These are phyloP conservation scores for Cercospora sojina DNA, from an alignment of 2,329 filamentous ascomycete species.

Conservation along the genomic window DNA sequence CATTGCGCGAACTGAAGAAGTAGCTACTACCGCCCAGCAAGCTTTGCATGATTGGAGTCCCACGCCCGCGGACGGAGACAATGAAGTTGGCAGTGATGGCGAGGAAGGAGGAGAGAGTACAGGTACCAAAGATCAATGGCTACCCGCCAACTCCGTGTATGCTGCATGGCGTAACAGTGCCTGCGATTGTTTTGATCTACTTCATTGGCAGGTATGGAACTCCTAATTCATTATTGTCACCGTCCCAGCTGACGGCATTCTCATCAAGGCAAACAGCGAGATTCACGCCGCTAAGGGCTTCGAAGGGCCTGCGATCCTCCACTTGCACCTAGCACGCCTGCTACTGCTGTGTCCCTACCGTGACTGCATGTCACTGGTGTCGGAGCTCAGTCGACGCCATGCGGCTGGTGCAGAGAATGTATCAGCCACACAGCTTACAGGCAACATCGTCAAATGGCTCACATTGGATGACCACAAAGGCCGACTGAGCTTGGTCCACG, in stretches of 20 bases:
- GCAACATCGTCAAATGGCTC: constrained; percentile 17
- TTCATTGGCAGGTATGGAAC: constrained; percentile 15
- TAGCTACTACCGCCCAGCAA: constrained; percentile 3
- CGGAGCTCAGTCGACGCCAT: constrained; percentile 7
- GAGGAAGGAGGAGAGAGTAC: neutral
- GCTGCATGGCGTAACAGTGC: constrained; percentile 23
- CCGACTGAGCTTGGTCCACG: constrained; percentile 20
- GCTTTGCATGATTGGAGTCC: constrained; percentile 10
- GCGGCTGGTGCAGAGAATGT: neutral
- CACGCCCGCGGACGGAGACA: neutral
- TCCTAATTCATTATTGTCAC: neutral
- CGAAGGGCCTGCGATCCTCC: constrained; percentile 17
- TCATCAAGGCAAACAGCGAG: constrained; percentile 14
- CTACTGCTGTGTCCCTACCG: constrained; percentile 19
- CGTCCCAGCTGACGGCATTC: neutral
- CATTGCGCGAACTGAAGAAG: constrained; percentile 6
- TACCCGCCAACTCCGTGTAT: constrained; percentile 10
- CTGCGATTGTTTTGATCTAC: constrained; percentile 18
- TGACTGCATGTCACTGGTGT: constrained; percentile 11
- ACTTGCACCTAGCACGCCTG: constrained; percentile 20
- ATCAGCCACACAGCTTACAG: constrained; percentile 14
- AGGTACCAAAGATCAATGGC: constrained; percentile 3
- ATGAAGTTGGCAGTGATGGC: neutral
- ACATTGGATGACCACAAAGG: constrained; percentile 23
- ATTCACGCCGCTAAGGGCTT: constrained; percentile 13